A percentile compares a stretch with the other conserved stretches of the same genome.
Conservation (phyloP, 1,284 basidiomycete genomes). For the Leucoagaricus sp. region DNA sequence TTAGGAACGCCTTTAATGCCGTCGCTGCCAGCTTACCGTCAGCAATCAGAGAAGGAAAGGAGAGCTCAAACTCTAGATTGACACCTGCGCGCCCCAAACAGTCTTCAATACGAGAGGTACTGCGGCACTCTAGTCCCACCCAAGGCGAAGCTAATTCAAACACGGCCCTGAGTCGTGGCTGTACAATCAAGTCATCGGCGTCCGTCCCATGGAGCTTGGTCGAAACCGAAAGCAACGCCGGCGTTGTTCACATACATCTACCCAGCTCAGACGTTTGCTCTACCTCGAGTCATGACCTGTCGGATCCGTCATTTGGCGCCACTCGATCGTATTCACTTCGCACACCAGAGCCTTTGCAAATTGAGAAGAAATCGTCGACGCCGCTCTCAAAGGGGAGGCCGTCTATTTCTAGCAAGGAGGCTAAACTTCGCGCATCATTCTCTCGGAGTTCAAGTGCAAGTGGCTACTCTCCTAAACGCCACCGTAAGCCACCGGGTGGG, state of each 20-base stretch:
- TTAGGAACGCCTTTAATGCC: conserved; percentile 38
- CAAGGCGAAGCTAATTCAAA: background rate
- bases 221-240: conserved; percentile 32
- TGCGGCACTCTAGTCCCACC: background rate
- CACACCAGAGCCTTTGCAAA: background rate
- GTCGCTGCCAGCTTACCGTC: conserved; percentile 33
- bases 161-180: background rate
- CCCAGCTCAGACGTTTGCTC: conserved; percentile 9
- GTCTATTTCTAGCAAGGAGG: background rate
- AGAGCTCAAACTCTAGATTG: conserved; percentile 22
- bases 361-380: conserved; percentile 7
- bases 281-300: conserved; percentile 1
- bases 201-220: conserved; percentile 32
- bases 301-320: conserved; percentile 1
- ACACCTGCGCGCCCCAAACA: conserved; percentile 24
- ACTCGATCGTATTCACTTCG: background rate
- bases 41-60: conserved; percentile 18
- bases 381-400: background rate
- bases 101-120: conserved; percentile 15
- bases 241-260: conserved; percentile 31
- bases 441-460: background rate
- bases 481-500: background rate
- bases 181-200: background rate
- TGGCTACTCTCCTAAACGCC: conserved; percentile 11
- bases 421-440: background rate